phyloP scores from a whole-genome alignment of 192 early-diverging fungal genomes.

The Backusella circina region DNA sequence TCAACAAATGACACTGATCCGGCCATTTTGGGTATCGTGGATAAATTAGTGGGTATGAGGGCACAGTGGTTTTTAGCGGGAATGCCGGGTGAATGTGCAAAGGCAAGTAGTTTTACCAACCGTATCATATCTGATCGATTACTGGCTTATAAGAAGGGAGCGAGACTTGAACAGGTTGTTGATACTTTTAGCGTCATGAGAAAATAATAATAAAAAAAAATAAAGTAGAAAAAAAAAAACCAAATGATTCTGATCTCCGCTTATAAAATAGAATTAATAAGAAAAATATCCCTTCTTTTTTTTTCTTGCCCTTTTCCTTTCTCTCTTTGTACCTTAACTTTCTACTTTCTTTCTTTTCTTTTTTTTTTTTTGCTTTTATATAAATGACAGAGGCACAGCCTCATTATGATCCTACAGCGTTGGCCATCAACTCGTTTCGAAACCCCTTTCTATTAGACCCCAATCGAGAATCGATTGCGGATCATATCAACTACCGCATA shows the following conservation, averaged over 20 bases:
- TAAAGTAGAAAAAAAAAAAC: neutral
- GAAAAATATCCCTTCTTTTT: neutral
- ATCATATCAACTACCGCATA: constrained; percentile 1
- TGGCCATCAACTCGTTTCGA: neutral
- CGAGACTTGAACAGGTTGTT: neutral
- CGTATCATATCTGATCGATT: constrained; percentile 29
- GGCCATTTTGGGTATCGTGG: constrained; percentile 32
- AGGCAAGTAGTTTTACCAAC: constrained; percentile 22
- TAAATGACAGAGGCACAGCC: neutral
- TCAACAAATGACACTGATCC: constrained; percentile 9
- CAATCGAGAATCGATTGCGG: neutral
- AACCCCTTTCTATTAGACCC: neutral
- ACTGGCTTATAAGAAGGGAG: neutral
- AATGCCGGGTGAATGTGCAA: constrained; percentile 17
- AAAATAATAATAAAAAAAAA: constrained; percentile 1
- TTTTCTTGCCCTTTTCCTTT: neutral
- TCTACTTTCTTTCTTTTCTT: neutral
- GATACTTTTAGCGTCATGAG: neutral
- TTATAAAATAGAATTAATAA: neutral
- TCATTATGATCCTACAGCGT: neutral
- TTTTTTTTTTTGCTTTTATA: neutral
- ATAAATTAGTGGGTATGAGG: constrained; percentile 32
- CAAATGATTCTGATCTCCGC: neutral
- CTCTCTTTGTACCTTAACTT: neutral
- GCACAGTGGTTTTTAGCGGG: constrained; percentile 32